phyloP scores from a whole-genome alignment of 2,329 filamentous ascomycete genomes.

The Passalora sequoiae region DNA sequence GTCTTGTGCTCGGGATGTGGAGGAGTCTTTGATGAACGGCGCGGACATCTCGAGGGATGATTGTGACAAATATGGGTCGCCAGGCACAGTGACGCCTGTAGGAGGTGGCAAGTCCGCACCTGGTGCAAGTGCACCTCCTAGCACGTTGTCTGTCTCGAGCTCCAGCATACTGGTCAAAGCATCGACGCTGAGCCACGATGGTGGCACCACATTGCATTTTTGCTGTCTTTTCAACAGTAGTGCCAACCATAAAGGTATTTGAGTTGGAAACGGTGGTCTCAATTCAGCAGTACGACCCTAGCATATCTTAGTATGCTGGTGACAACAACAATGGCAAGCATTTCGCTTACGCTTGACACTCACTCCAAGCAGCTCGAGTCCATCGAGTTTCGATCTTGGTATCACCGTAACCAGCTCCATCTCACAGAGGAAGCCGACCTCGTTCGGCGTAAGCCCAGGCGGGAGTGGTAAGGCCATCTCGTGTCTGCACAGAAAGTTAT shows the following conservation, averaged over 20 bases:
- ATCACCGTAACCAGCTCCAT: constrained; percentile 95
- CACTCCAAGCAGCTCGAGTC: constrained; percentile 79
- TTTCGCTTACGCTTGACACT: constrained; percentile 40
- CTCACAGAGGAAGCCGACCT: constrained; percentile 92
- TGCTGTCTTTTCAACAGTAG: constrained; percentile 90
- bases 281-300: constrained; percentile 75
- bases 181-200: constrained; percentile 76
- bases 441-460: constrained; percentile 69
- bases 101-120: constrained; percentile 61
- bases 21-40: constrained; percentile 69
- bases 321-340: constrained; percentile 4
- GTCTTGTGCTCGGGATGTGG: constrained; percentile 62
- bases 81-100: constrained; percentile 29
- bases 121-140: constrained; percentile 68
- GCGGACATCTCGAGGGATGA: constrained; percentile 42
- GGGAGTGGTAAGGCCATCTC: constrained; percentile 59
- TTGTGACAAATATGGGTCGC: constrained; percentile 26
- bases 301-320: constrained; percentile 4
- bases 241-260: constrained; percentile 88
- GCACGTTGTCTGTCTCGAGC: constrained; percentile 65
- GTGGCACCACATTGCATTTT: constrained; percentile 86
- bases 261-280: constrained; percentile 71
- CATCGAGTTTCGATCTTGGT: constrained; percentile 82
- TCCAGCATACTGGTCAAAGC: constrained; percentile 73
- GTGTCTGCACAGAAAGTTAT: no score